Evolutionary conservation across 192 early-diverging fungal species (phyloP).

Genomic region (Neocallimastix lanati): DNA sequence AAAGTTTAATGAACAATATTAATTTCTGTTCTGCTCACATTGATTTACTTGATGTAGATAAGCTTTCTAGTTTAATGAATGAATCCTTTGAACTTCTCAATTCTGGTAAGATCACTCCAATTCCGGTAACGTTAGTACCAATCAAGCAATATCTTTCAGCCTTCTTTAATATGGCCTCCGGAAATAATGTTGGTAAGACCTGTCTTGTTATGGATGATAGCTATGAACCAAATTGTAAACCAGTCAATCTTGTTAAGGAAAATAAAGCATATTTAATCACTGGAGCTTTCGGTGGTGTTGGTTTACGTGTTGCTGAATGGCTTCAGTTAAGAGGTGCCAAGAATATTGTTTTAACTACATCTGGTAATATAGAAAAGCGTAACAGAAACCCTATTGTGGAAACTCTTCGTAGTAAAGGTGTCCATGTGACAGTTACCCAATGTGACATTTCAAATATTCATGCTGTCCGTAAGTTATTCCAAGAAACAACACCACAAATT

Average conservation of each 20-base stretch:
- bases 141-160: neutral
- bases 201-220: neutral
- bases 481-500: neutral
- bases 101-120: neutral
- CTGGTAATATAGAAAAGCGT: neutral
- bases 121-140: neutral
- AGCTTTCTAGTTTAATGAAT: neutral
- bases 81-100: neutral
- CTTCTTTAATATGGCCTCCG: neutral
- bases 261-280: neutral
- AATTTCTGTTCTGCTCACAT: neutral
- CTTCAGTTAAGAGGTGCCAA: neutral
- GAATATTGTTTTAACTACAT: neutral
- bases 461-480: neutral
- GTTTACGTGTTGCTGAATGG: neutral
- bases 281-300: neutral
- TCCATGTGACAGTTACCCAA: neutral
- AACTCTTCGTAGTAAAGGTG: neutral
- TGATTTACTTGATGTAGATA: neutral
- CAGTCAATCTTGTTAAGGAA: neutral
- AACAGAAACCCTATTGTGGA: neutral
- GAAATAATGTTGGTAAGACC: neutral
- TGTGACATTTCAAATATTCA: neutral
- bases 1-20: neutral
- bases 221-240: neutral